These are phyloP conservation scores for Globisporangium middletonii DNA, from an alignment of 352 stramenopile species.

Conservation along the genomic window DNA sequence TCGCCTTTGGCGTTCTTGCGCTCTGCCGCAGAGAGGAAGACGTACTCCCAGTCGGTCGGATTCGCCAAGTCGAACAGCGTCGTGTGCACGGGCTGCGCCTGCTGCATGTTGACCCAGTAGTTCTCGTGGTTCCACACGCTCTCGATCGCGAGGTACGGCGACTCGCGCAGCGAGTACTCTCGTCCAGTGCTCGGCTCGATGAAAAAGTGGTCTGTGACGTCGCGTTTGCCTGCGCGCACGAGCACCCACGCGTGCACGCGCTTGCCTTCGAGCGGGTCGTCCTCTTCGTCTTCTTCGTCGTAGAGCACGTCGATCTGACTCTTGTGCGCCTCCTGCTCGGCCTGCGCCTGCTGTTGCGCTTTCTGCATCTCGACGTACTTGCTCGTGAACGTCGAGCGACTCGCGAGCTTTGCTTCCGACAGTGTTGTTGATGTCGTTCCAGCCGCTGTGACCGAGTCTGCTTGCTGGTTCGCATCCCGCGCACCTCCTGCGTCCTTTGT, in stretches of 20 bases:
- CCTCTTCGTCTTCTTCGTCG: constrained; percentile 61
- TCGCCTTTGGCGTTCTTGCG: constrained; percentile 43
- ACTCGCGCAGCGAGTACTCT: constrained; percentile 67
- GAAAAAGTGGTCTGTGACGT: constrained; percentile 82
- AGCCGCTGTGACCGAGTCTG: background rate
- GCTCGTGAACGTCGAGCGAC: constrained; percentile 57
- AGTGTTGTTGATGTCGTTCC: constrained; percentile 1
- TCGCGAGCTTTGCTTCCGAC: constrained; percentile 33
- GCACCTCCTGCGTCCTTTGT: background rate
- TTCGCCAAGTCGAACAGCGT: constrained; percentile 83
- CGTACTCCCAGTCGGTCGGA: constrained; percentile 87
- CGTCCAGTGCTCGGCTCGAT: constrained; percentile 91
- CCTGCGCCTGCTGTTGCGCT: constrained; percentile 36
- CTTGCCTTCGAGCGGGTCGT: constrained; percentile 64
- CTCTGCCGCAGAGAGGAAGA: constrained; percentile 81
- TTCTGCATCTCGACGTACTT: constrained; percentile 58
- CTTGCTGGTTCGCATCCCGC: background rate
- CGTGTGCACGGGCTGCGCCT: constrained; percentile 48
- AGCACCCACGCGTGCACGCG: constrained; percentile 91
- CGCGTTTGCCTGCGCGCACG: constrained; percentile 87
- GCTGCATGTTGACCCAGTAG: constrained; percentile 95
- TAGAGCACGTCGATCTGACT: constrained; percentile 38
- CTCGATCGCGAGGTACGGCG: constrained; percentile 87
- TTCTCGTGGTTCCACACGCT: constrained; percentile 93
- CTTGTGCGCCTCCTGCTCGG: constrained; percentile 29